Conservation (phyloP, 2,329 filamentous ascomycete genomes). For the Phyllosticta citrichinensis region DNA sequence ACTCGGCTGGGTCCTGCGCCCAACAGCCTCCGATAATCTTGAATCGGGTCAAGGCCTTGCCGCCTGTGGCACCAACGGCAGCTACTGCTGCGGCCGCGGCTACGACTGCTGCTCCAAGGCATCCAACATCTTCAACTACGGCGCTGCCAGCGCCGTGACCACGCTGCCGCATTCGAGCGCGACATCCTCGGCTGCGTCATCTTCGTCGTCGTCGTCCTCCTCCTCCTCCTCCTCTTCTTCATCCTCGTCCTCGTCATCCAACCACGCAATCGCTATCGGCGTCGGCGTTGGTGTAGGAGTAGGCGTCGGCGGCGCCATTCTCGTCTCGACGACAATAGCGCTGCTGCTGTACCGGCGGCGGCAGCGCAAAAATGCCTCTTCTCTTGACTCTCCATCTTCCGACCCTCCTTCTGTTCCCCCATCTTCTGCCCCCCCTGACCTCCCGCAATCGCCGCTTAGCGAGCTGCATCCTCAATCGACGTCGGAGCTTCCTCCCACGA, state of each 20-base stretch:
- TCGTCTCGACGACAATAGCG: conserved; percentile 9
- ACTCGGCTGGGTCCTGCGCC: conserved; percentile 2
- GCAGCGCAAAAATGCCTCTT: neutral
- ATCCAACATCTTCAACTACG: conserved; percentile 14
- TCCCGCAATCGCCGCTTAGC: neutral
- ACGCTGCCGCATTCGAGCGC: conserved; percentile 13
- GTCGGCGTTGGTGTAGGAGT: conserved; percentile 16
- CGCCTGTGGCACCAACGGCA: conserved; percentile 13
- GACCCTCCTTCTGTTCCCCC: neutral
- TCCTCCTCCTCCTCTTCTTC: conserved; percentile 1
- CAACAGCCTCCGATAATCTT: conserved; percentile 8
- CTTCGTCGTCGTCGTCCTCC: neutral
- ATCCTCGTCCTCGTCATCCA: neutral
- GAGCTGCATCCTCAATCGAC: neutral
- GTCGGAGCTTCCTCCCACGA: neutral
- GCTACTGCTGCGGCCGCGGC: conserved; percentile 15
- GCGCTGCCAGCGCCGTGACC: conserved; percentile 12
- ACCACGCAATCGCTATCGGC: conserved; percentile 13
- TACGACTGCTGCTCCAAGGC: conserved; percentile 16
- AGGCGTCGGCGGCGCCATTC: conserved; percentile 13
- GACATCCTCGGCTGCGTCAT: conserved; percentile 4
- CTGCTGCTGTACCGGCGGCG: conserved; percentile 8
- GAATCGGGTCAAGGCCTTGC: conserved; percentile 15
- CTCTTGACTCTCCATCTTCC: neutral
- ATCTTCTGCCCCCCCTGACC: neutral